Conservation (phyloP, 768 basidiomycete species). For the Sarcodon sp. region DNA sequence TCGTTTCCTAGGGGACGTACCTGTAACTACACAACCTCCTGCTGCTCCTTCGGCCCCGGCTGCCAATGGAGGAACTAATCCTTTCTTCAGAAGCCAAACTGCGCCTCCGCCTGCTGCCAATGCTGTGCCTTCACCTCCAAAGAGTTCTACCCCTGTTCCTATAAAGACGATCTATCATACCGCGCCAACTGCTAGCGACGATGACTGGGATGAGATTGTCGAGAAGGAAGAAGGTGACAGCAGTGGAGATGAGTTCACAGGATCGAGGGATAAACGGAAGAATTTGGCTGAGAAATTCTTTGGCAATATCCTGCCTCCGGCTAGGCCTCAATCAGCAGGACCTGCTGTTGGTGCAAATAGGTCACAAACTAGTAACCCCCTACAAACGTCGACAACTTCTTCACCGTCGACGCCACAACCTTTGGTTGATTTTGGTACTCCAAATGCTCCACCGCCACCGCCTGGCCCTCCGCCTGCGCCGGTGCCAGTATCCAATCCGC, state of each 20-base stretch:
- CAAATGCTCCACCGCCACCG: constrained; percentile 17
- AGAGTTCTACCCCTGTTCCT: constrained; percentile 39
- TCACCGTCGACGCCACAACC: constrained; percentile 18
- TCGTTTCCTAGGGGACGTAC: constrained; percentile 41
- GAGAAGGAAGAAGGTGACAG: constrained; percentile 61
- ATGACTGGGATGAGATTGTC: constrained; percentile 78
- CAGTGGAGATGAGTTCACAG: constrained; percentile 70
- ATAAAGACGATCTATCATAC: constrained; percentile 49
- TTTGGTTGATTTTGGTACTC: background rate
- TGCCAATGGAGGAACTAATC: constrained; percentile 49
- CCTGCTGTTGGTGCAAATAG: constrained; percentile 5
- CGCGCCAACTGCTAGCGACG: constrained; percentile 45
- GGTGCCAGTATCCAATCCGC: constrained; percentile 19
- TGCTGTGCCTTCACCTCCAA: constrained; percentile 20
- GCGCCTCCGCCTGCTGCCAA: constrained; percentile 22
- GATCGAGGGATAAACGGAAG: constrained; percentile 46
- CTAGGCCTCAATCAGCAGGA: constrained; percentile 44
- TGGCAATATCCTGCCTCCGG: constrained; percentile 47
- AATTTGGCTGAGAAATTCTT: constrained; percentile 76
- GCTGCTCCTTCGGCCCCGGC: constrained; percentile 19
- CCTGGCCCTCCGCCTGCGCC: constrained; percentile 16
- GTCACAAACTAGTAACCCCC: constrained; percentile 8
- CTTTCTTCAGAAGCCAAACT: constrained; percentile 52
- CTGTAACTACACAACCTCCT: constrained; percentile 16
- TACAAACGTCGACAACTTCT: constrained; percentile 19